phyloP scores from a whole-genome alignment of 306 rosid species.

The Lathyrus aphaca region DNA sequence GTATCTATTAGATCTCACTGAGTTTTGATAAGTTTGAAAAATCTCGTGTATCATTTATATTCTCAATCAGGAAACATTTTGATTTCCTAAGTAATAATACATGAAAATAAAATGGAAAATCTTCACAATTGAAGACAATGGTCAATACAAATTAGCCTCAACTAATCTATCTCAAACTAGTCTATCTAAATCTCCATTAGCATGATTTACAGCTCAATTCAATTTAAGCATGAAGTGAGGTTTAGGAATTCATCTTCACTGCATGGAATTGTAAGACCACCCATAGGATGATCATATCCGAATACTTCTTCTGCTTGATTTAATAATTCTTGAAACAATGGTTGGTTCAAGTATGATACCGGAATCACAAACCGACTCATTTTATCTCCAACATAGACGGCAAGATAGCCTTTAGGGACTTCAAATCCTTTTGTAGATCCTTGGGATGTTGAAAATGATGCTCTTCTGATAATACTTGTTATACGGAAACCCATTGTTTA shows the following conservation, averaged over 20 bases:
- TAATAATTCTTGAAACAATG: constrained; percentile 29
- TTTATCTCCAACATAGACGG: constrained; percentile 36
- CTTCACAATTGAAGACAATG: not conserved
- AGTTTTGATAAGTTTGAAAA: no score
- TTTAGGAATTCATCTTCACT: not conserved
- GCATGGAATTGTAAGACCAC: constrained; percentile 41
- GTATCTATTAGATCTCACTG: no score
- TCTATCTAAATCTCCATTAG: not conserved
- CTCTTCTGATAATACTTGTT: constrained; percentile 13
- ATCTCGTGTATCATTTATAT: no score
- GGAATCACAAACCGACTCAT: constrained; percentile 26
- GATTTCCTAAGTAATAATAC: no score
- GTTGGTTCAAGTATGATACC: constrained; percentile 24
- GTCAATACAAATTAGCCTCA: not conserved
- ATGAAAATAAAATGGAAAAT: not conserved
- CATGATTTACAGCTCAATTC: not conserved
- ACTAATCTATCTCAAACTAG: not conserved
- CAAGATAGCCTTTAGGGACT: constrained; percentile 39
- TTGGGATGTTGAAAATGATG: constrained; percentile 1
- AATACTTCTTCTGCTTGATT: constrained; percentile 19
- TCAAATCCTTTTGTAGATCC: not conserved
- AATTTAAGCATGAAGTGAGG: constrained; percentile 15
- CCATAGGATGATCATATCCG: constrained; percentile 28
- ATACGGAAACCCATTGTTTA: constrained; percentile 36
- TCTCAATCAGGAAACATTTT: no score